These are phyloP conservation scores for Rhodotorula sp. DNA, from an alignment of 1,284 basidiomycete species.

Conservation along the genomic window DNA sequence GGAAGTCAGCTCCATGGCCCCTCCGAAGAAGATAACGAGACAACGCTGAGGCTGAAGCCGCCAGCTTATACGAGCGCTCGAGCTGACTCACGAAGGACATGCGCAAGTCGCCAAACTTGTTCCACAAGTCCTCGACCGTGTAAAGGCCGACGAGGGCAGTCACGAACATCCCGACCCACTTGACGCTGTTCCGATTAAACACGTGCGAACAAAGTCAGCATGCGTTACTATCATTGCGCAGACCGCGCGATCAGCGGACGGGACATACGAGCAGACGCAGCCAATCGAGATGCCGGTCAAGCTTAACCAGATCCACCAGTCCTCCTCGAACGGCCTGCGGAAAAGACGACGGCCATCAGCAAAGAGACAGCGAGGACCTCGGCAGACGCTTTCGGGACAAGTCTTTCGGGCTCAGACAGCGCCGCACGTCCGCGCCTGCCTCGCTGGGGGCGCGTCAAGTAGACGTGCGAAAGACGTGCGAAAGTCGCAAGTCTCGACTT, in stretches of 20 bases:
- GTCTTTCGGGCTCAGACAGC: too few relatives aligned
- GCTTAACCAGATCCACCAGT: conserved; percentile 95
- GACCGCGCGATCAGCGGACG: too few relatives aligned
- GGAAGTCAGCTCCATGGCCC: conserved; percentile 23
- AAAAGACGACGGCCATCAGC: not conserved
- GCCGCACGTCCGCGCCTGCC: not conserved
- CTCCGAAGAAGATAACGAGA: not conserved
- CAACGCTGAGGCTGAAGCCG: too few relatives aligned
- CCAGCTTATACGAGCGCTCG: not conserved
- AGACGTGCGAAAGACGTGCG: too few relatives aligned
- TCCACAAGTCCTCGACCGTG: conserved; percentile 97
- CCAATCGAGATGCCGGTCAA: conserved; percentile 92
- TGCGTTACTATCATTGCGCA: too few relatives aligned
- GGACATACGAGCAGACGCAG: conserved; percentile 75
- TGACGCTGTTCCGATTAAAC: conserved; percentile 79
- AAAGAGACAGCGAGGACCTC: not conserved
- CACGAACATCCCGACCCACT: conserved; percentile 94
- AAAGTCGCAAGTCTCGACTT: conserved; percentile 44
- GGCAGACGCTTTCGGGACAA: too few relatives aligned
- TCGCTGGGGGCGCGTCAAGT: too few relatives aligned
- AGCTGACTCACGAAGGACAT: conserved; percentile 73
- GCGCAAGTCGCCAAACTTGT: conserved; percentile 92
- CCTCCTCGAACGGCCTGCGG: conserved; percentile 76
- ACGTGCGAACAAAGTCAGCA: too few relatives aligned
- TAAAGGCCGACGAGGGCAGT: conserved; percentile 92